Evolutionary conservation across 306 rosid genomes (phyloP), one percentile per base, ranked within the genome.

Genomic region (Erythrophleum fordii): DNA sequence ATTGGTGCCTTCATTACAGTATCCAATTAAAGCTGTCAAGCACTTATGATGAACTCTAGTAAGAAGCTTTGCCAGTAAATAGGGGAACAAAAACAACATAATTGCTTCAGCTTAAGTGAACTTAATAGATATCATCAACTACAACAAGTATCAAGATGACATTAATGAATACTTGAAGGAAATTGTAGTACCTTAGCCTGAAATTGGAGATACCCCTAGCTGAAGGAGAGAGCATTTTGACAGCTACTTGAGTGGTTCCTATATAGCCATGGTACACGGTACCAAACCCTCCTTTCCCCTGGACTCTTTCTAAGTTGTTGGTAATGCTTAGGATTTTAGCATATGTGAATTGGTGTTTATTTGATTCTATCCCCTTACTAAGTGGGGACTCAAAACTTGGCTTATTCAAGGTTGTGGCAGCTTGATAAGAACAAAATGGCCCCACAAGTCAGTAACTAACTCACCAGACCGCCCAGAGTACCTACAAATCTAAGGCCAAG

Each of bases 281-380:
- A 65, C 91, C 91, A 56, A 87, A 85, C 49, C 87, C 88, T 44
- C 88, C 91, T 78, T 70, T 85, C 1, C 87, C 87, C 13, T 85
- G 6, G 9, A 62, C 55, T 20, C 34, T 78, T 74, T 29, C 80
- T 39, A 82, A 85, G 45, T 87, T 87, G 61, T 80, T 77, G 22
- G 91, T 85, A 17, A 87, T 85, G 16, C 61, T 22, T 2, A 79
- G 65, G 61, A 82, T 22, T 29, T 82, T 75, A 0, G 83, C 82
- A 66, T 87, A 72, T 5, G 82, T 58, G 39, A 82, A 82, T 53
- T 67, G 62, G 4, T 58, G 58, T 37, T 75, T 66, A 10, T 52
- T 44, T 12, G 64, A 45, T 1, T 67, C 58, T 6, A 13, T 22
- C 17, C 4, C 29, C 26, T 18, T 37, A 18, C 3, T 31, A 14